Evolutionary conservation across 345 rosid genomes (phyloP).

Genomic region (Melastoma malabathricum): DNA sequence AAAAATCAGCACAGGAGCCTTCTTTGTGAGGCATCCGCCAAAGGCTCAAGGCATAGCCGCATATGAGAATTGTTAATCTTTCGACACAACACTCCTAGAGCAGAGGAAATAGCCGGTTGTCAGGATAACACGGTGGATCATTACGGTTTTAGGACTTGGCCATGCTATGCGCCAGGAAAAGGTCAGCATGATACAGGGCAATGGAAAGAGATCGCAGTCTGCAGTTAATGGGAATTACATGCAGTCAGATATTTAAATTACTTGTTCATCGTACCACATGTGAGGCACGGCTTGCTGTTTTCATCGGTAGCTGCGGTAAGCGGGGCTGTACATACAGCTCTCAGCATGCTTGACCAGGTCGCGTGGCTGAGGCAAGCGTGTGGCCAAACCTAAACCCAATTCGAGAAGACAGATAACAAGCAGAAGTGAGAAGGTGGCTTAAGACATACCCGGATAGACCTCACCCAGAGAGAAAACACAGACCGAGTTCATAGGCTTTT

Average conservation of each 20-base stretch:
- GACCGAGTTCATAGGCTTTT: constrained; percentile 89
- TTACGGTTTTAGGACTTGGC: no score
- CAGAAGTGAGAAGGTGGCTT: not conserved
- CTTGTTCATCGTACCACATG: no score
- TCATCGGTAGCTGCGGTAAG: constrained; percentile 57
- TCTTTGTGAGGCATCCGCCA: no score
- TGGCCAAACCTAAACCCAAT: constrained; percentile 54
- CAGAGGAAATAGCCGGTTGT: no score
- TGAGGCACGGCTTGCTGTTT: not conserved
- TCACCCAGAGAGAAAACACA: constrained; percentile 6
- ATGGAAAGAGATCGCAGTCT: not conserved
- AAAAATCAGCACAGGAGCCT: no score
- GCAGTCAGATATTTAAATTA: no score
- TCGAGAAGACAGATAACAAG: not conserved
- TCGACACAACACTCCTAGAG: no score
- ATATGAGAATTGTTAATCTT: no score
- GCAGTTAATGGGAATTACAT: not conserved
- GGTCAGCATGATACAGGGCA: not conserved
- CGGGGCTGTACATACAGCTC: constrained; percentile 84
- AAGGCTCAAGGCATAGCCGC: no score
- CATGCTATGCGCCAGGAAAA: not conserved
- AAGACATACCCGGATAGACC: no score
- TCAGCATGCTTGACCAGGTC: constrained; percentile 69
- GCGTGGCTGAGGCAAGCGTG: constrained; percentile 64
- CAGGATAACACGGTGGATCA: no score